Evolutionary conservation across 1,284 basidiomycete genomes (phyloP), one percentile per base, ranked within the genome.

Genomic region (Trichosporon sp.): DNA sequence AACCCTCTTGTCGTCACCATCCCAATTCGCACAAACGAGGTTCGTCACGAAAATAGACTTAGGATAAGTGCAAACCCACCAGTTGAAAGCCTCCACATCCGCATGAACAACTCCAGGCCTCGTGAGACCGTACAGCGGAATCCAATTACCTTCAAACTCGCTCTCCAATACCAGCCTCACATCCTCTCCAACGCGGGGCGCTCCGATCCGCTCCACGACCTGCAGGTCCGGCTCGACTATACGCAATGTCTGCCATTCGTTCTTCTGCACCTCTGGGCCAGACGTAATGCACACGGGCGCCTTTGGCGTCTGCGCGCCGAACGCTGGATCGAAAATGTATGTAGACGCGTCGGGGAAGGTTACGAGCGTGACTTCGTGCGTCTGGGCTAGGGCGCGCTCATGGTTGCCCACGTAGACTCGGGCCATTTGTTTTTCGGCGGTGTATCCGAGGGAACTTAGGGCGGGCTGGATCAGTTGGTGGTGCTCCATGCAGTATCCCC

Each of bases 401-500:
- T 32, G 25, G 10, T 27, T 31, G 0, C 52, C 37, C 14, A 66
- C n/a, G 34, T 57, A 52, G 2, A 64, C 65, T 23, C 65, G 62
- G 1, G 60, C 62, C 10, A 64, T 44, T 4, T 31, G 27, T 1
- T 23, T 9, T 16, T 62, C 62, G 10, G 23, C 27, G 6, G 32
- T n/a, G 60, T 59, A 67, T 5, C 65, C 62, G 3, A 64, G 58
- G 25, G 46, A 60, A 7, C 23, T n/a, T 1, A 67, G 60, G 10
- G 62, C 65, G 4, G 58, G n/a, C 23, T 44, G 32, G 8, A 46
- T 52, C 31, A 67, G 27, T 1, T 52, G 33, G 2, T 60, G 60
- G 37, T 67, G 65, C 60, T 67, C 65, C 65, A 67, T 62, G 65
- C 65, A 67, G 60, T 67, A 67, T 0, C 62, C 62, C 2, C 65